These are phyloP conservation scores for Furcasterigmium sp. DNA, from an alignment of 2,329 filamentous ascomycete species.

Conservation along the genomic window DNA sequence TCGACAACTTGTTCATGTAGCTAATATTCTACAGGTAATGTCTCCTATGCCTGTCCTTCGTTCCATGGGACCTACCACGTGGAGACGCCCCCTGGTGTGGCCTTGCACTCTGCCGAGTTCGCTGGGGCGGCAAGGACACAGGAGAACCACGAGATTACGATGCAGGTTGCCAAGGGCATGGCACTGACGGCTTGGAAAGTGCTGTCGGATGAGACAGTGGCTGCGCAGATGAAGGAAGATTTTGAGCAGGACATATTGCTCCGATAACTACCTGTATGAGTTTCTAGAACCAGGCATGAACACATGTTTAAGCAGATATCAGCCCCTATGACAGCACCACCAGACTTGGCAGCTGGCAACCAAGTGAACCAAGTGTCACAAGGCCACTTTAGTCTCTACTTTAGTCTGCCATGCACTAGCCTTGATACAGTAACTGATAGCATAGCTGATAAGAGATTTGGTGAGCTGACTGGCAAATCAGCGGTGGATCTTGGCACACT, in stretches of 20 bases:
- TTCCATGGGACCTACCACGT: neutral
- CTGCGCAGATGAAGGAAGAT: neutral
- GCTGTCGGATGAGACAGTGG: neutral
- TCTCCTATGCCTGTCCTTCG: neutral
- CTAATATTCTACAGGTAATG: neutral
- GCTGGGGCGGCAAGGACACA: neutral
- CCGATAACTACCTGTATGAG: no score
- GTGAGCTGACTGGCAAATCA: neutral
- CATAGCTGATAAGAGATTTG: neutral
- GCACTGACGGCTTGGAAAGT: neutral
- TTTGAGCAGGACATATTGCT: neutral
- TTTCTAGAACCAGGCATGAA: no score
- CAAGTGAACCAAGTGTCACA: no score
- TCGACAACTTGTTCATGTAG: neutral
- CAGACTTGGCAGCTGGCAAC: no score
- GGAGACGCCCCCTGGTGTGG: neutral
- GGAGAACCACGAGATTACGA: neutral
- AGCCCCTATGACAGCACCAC: no score
- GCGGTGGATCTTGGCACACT: no score
- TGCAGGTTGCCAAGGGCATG: neutral
- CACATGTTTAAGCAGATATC: no score
- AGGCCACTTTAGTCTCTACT: no score
- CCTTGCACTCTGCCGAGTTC: neutral
- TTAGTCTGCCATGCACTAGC: no score
- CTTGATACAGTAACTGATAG: no score